Base-by-base conservation (phyloP, 495 filamentous ascomycete species). In the Neurospora tetraspora region DNA sequence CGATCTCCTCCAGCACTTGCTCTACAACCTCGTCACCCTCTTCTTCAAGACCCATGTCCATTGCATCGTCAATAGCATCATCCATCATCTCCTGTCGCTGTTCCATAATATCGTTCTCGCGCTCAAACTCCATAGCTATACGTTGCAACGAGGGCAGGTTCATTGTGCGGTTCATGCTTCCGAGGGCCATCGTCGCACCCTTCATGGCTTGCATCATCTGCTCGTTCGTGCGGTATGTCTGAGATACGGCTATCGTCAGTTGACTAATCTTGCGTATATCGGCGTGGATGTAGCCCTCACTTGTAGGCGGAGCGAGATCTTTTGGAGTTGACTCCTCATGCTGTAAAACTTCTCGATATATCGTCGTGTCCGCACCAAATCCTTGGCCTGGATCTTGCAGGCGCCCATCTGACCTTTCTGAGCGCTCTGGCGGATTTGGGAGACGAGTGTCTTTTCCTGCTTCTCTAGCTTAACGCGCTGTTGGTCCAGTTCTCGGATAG, bases 141-240 rank as follows among this genome's bases (percentile, higher is more conserved):
- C 96, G 89, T 80, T 98, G 96, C 45, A 99, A 83, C 14, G 92
- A 93, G 3, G 96, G 96, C 11, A 99, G 89, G 80, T 98, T 98
- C 96, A 99, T 98, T 69, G 91, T 92, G 47, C 91, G 87, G 81
- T 99, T 99, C 96, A 99, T 99, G 80, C 90, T 94, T 12, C 94
- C 93, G 16, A 99, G 86, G 3, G 97, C 89, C 78, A 90, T 88
- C 1, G 96, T 98, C 5, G 96, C 96, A 69, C 96, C 96, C 79
- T 97, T 98, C 96, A 98, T 99, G 6, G 94, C 94, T 80, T 97
- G 93, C 94, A 97, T 97, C 96, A 99, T 99, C 82, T 97, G 94
- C 80, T 99, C 96, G 82, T 99, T 98, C 77, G 94, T 97, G 68
- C 96, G 90, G 43, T 98, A 94, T 40, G 96, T 98, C 91, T 97